These are phyloP conservation scores for Mariannaea elegans DNA, from an alignment of 2,329 filamentous ascomycete genomes.

Conservation along the genomic window DNA sequence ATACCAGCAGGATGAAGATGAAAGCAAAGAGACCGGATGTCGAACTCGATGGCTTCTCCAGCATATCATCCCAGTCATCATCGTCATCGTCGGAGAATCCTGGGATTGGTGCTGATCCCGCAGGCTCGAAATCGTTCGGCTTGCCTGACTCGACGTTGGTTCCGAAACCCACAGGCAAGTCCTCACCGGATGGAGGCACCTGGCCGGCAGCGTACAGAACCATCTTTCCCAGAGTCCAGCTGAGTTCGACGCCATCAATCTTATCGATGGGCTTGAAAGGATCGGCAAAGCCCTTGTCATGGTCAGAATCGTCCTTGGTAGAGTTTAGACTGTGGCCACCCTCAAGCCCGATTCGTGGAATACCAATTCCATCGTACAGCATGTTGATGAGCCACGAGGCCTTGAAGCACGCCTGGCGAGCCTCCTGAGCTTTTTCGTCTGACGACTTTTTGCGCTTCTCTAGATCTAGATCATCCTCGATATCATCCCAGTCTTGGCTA, in stretches of 20 bases:
- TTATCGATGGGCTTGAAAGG: constrained; percentile 94
- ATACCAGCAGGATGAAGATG: constrained; percentile 73
- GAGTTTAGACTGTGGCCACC: constrained; percentile 70
- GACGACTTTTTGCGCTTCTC: constrained; percentile 74
- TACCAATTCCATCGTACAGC: constrained; percentile 92
- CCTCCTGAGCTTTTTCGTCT: constrained; percentile 80
- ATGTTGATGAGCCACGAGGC: constrained; percentile 98
- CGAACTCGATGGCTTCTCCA: constrained; percentile 74
- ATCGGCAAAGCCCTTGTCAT: constrained; percentile 76
- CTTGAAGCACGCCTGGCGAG: constrained; percentile 94
- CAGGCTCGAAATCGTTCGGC: constrained; percentile 84
- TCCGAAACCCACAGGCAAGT: constrained; percentile 88
- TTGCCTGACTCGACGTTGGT: constrained; percentile 75
- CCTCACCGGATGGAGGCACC: constrained; percentile 69
- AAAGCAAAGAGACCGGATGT: constrained; percentile 82
- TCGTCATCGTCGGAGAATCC: constrained; percentile 55
- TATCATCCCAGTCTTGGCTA: constrained; percentile 80
- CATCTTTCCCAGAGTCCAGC: constrained; percentile 98
- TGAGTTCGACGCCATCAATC: constrained; percentile 90
- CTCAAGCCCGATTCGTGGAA: constrained; percentile 86
- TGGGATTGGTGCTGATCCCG: constrained; percentile 64
- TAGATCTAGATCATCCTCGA: constrained; percentile 73
- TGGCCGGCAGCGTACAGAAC: constrained; percentile 93
- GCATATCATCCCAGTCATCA: constrained; percentile 69
- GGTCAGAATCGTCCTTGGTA: constrained; percentile 74